Conservation (phyloP, 192 early-diverging fungal genomes). For the Gonapodya prolifera region DNA sequence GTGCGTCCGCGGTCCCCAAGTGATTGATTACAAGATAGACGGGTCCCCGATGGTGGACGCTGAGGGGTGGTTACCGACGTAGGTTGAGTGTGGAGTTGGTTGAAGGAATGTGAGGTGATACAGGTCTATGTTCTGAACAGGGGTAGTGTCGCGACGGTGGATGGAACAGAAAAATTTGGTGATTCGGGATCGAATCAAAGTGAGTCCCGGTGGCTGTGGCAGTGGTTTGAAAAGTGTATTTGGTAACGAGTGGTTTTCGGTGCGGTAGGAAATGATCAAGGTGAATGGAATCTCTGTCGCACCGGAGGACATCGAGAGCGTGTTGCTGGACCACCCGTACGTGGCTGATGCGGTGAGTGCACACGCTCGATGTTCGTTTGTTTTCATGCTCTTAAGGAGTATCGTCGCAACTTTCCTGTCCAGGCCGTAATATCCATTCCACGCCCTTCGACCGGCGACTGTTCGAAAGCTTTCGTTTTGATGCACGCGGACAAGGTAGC, state of each 20-base stretch:
- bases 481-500: not conserved
- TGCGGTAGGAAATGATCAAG: conserved; percentile 4
- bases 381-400: no score
- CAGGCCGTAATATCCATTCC: conserved; percentile 1
- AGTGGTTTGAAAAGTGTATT: no score
- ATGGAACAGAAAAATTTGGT: not conserved
- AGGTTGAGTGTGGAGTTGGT: not conserved
- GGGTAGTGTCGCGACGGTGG: not conserved
- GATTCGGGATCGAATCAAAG: not conserved
- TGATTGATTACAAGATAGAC: not conserved
- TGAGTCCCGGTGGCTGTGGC: not conserved
- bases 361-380: not conserved
- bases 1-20: not conserved
- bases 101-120: not conserved
- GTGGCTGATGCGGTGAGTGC: not conserved
- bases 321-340: conserved; percentile 3
- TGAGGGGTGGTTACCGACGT: conserved; percentile 1
- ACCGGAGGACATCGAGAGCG: not conserved
- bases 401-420: no score
- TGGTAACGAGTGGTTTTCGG: no score
- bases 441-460: not conserved
- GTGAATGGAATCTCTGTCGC: conserved; percentile 1
- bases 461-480: not conserved
- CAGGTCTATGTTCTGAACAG: no score
- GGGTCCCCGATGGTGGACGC: not conserved